Evolutionary conservation across 2,329 filamentous ascomycete species (phyloP).

Genomic region (Colletotrichum siamense): DNA sequence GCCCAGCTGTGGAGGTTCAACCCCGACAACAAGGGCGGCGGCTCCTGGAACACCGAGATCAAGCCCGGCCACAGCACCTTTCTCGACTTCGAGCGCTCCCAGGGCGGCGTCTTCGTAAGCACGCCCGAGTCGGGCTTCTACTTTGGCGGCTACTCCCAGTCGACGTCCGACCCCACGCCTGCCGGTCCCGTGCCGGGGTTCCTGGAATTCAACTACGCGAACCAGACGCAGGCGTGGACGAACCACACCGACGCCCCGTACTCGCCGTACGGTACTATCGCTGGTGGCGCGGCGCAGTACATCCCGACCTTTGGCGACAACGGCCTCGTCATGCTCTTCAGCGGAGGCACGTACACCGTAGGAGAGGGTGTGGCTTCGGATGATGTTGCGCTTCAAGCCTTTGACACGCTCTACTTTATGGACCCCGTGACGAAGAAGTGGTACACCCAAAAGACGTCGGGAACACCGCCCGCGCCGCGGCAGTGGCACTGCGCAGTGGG

Average conservation of each 20-base stretch:
- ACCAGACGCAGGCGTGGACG: conserved; percentile 3
- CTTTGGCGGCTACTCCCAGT: conserved; percentile 15
- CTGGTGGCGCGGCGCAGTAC: conserved; percentile 12
- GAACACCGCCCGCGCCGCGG: conserved; percentile 11
- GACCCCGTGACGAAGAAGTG: conserved; percentile 20
- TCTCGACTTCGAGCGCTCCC: neutral
- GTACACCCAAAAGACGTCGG: conserved; percentile 20
- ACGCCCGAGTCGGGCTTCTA: conserved; percentile 18
- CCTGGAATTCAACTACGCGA: conserved; percentile 19
- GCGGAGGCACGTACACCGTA: neutral
- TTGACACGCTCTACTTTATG: conserved; percentile 17
- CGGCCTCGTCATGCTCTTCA: conserved; percentile 18
- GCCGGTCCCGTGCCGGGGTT: conserved; percentile 3
- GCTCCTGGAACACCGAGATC: conserved; percentile 18
- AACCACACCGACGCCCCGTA: conserved; percentile 12
- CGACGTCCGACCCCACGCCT: neutral
- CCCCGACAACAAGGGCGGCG: conserved; percentile 15
- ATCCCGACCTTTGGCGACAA: conserved; percentile 16
- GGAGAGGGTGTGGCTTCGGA: neutral
- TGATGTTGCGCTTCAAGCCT: conserved; percentile 11
- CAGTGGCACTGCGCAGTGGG: conserved; percentile 18
- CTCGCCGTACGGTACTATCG: conserved; percentile 10
- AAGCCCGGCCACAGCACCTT: conserved; percentile 7
- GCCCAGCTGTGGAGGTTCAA: conserved; percentile 20
- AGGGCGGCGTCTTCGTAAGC: conserved; percentile 13